Percentiles rank a stretch among this genome's conserved stretches.
Conservation (phyloP, 2,329 filamentous ascomycete species). For the Cephalotrichum gorgonifer region DNA sequence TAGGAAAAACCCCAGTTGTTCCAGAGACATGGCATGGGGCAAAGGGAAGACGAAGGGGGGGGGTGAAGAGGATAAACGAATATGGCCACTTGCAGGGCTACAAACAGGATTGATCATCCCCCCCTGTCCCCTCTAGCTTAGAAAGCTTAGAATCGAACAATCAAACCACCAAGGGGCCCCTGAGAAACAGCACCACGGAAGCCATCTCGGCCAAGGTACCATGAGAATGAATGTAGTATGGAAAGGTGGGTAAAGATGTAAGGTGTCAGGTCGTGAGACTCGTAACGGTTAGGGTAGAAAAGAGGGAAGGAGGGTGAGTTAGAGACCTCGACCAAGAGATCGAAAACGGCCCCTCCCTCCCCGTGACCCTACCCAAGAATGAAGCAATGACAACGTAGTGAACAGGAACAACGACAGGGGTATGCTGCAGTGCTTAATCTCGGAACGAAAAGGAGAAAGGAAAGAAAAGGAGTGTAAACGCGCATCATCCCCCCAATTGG, state of each 20-base stretch:
- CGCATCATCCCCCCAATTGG: not conserved
- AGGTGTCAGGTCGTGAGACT: slow-evolving; percentile 7
- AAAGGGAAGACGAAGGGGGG: slow-evolving; percentile 24
- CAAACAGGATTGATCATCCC: too few species aligned
- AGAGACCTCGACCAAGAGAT: too few species aligned
- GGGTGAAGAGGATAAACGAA: too few species aligned
- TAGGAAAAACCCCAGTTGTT: too few species aligned
- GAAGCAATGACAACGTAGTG: not conserved
- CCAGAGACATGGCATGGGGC: too few species aligned
- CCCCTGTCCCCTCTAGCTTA: too few species aligned
- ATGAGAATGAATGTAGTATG: slow-evolving; percentile 10
- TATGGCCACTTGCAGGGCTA: too few species aligned
- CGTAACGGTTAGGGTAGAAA: not conserved
- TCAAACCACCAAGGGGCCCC: not conserved
- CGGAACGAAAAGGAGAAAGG: slow-evolving; percentile 12
- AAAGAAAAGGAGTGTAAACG: slow-evolving; percentile 5
- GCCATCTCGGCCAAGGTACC: not conserved
- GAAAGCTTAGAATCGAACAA: not conserved
- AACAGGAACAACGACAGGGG: slow-evolving; percentile 17
- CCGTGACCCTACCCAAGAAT: slow-evolving; percentile 2
- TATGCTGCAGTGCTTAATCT: slow-evolving; percentile 22
- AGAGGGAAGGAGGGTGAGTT: not conserved
- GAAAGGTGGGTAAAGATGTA: slow-evolving; percentile 7
- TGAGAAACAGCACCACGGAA: not conserved
- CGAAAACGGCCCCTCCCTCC: too few species aligned